A percentile compares a stretch with the other conserved stretches of the same genome.
Evolutionary conservation across 768 basidiomycete species (phyloP).

Genomic region (Dioszegia hungarica): DNA sequence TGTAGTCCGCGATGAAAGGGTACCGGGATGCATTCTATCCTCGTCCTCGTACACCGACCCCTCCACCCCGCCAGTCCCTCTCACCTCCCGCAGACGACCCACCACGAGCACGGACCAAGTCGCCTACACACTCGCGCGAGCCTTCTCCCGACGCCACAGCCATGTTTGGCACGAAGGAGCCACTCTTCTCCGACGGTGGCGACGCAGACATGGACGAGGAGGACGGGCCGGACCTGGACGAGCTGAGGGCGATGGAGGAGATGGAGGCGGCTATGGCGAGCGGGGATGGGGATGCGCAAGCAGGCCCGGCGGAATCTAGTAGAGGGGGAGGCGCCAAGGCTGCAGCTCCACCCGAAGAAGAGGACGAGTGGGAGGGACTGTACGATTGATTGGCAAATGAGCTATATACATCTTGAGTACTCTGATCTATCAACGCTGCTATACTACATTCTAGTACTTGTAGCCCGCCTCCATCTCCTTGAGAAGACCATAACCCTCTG

Average conservation of each 20-base stretch:
- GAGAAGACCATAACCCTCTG: constrained; percentile 16
- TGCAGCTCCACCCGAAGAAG: constrained; percentile 13
- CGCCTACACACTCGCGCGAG: constrained; percentile 45
- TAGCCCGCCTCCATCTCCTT: constrained; percentile 19
- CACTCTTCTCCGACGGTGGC: not conserved
- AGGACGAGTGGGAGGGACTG: constrained; percentile 42
- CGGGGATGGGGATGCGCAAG: not conserved
- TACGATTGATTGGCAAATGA: constrained; percentile 38
- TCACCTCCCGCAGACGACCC: constrained; percentile 14
- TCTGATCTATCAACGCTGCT: not conserved
- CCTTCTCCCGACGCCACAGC: not conserved
- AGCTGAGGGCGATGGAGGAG: constrained; percentile 63
- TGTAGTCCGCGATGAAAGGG: constrained; percentile 32
- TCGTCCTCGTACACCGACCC: constrained; percentile 21
- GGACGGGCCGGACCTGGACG: constrained; percentile 31
- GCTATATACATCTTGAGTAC: not conserved
- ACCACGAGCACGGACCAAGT: constrained; percentile 38
- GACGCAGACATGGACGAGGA: constrained; percentile 46
- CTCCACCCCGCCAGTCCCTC: constrained; percentile 14
- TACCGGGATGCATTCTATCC: constrained; percentile 39
- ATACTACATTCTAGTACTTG: not conserved
- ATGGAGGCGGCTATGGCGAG: constrained; percentile 55
- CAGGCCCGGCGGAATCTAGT: not conserved
- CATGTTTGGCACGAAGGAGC: not conserved
- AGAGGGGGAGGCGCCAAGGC: constrained; percentile 8